Evolutionary conservation across 163 green algal genomes (phyloP).

Genomic region (Chlorella variabilis): DNA sequence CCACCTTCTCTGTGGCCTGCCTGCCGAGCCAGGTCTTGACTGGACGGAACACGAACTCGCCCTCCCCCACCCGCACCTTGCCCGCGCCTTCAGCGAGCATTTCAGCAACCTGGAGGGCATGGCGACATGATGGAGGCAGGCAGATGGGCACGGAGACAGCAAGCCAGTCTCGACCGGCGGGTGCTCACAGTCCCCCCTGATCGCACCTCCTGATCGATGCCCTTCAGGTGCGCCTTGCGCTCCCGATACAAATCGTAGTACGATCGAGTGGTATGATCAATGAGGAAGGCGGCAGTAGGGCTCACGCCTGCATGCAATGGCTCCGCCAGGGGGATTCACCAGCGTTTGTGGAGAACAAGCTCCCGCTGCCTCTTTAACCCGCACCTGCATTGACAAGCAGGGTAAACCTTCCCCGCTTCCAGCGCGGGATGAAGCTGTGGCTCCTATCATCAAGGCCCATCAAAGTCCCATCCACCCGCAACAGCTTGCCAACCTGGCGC

Average conservation of each 20-base stretch:
- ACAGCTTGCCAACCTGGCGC: constrained; percentile 56
- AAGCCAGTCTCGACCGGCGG: too few relatives aligned
- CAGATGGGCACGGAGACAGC: too few relatives aligned
- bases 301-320: constrained; percentile 10
- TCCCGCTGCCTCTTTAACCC: neutral
- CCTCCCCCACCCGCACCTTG: constrained; percentile 50
- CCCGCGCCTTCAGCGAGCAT: constrained; percentile 27
- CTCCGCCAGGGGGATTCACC: too few relatives aligned
- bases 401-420: constrained; percentile 72
- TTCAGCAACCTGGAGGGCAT: neutral
- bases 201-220: constrained; percentile 49
- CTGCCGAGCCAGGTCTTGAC: constrained; percentile 63
- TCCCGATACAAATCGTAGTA: constrained; percentile 62
- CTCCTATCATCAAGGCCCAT: constrained; percentile 75
- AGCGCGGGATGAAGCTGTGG: constrained; percentile 71
- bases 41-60: constrained; percentile 67
- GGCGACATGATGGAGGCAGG: too few relatives aligned
- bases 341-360: too few relatives aligned
- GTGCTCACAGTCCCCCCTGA: too few relatives aligned
- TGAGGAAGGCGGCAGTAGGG: constrained; percentile 48
- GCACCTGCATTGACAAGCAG: constrained; percentile 74
- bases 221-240: constrained; percentile 44
- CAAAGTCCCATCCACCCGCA: constrained; percentile 83
- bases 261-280: constrained; percentile 45
- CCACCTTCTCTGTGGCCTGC: constrained; percentile 58